phyloP scores from a whole-genome alignment of 768 basidiomycete species.

The Coprinopsis sp. region DNA sequence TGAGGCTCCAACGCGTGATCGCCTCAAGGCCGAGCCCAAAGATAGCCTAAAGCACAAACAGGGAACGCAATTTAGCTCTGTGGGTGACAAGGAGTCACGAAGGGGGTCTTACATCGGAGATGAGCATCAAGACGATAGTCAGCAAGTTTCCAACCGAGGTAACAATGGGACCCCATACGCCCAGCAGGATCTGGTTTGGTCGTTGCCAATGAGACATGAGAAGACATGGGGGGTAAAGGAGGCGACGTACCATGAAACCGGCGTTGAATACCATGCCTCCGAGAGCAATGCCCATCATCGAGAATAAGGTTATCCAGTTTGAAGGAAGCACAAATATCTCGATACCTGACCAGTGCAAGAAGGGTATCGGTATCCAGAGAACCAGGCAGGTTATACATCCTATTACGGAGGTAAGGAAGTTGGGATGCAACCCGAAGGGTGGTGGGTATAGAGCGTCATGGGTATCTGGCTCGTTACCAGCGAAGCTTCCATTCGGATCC shows the following conservation, averaged over 20 bases:
- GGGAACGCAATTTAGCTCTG: too few species aligned
- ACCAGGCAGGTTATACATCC: conserved; percentile 70
- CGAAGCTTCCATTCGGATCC: conserved; percentile 5
- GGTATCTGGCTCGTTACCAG: too few species aligned
- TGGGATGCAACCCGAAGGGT: conserved; percentile 83
- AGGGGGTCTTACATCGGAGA: conserved; percentile 56
- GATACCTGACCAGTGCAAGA: conserved; percentile 61
- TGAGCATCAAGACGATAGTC: conserved; percentile 86
- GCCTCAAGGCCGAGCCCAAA: conserved; percentile 61
- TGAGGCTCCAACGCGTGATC: conserved; percentile 65
- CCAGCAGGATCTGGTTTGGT: conserved; percentile 60
- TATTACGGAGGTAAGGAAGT: conserved; percentile 74
- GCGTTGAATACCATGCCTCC: conserved; percentile 80
- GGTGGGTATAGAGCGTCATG: conserved; percentile 48
- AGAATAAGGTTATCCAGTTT: conserved; percentile 36
- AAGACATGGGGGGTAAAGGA: neutral
- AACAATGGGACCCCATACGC: conserved; percentile 84
- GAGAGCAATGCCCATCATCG: conserved; percentile 64
- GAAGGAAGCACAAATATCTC: conserved; percentile 68
- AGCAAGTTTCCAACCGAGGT: conserved; percentile 88
- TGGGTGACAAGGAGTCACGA: neutral
- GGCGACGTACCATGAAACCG: conserved; percentile 70
- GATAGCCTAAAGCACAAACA: conserved; percentile 29
- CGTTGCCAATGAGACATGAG: neutral
- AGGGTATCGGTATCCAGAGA: conserved; percentile 75